Conservation (phyloP, 2,329 filamentous ascomycete genomes). For the Graphilbum ipis-grandicollis region DNA sequence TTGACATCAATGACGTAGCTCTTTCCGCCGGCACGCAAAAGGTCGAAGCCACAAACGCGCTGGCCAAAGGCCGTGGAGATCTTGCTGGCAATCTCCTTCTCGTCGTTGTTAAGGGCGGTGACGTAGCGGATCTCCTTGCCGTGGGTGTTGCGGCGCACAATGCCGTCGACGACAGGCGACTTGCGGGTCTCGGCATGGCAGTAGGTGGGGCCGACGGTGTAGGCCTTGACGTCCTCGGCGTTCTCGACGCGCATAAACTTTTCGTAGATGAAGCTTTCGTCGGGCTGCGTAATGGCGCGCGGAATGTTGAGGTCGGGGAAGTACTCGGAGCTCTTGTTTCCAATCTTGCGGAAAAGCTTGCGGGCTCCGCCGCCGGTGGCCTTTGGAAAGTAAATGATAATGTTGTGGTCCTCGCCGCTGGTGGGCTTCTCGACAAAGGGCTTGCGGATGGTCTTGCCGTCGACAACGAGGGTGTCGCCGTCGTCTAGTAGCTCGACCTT, state of each 20-base stretch:
- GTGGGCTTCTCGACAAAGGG: slow-evolving; percentile 97
- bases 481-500: slow-evolving; percentile 79
- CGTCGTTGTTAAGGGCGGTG: slow-evolving; percentile 63
- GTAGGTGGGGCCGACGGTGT: slow-evolving; percentile 83
- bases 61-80: slow-evolving; percentile 90
- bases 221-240: slow-evolving; percentile 94
- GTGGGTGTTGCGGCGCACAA: slow-evolving; percentile 90
- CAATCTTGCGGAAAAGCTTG: slow-evolving; percentile 88
- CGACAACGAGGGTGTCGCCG: slow-evolving; percentile 73
- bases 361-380: slow-evolving; percentile 76
- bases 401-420: slow-evolving; percentile 97
- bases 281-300: slow-evolving; percentile 62
- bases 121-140: slow-evolving; percentile 96
- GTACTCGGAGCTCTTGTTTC: slow-evolving; percentile 97
- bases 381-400: slow-evolving; percentile 90
- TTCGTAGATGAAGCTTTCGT: slow-evolving; percentile 86
- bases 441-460: slow-evolving; percentile 67
- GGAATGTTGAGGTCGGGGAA: slow-evolving; percentile 62
- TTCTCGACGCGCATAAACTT: slow-evolving; percentile 95
- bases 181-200: slow-evolving; percentile 96
- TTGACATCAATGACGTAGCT: slow-evolving; percentile 99
- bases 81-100: slow-evolving; percentile 71
- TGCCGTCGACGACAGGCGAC: slow-evolving; percentile 88
- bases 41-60: slow-evolving; percentile 86
- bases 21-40: slow-evolving; percentile 71